Base-by-base conservation (phyloP, 371 early-diverging fungal genomes). In the Circinella minor region DNA sequence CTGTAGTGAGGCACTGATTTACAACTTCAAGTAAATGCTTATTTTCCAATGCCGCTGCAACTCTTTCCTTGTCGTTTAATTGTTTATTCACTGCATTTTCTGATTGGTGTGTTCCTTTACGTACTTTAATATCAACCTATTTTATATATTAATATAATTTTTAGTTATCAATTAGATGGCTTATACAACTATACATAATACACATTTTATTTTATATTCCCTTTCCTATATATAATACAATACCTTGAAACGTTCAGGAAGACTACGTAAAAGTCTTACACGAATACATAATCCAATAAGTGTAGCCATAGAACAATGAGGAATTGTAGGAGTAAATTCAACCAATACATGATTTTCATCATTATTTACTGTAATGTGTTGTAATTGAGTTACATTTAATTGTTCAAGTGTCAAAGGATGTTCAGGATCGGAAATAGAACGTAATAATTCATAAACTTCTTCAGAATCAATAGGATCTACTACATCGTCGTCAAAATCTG, bases 241-340 rank as follows among this genome's bases (percentile, higher is more conserved):
- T 77, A 94, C 92, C 84, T 95, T 96, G 88, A 95, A 98, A 54
- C 95, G 84, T 55, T 90, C 92, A 9, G 96, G 95, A 68, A 99
- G 81, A 66, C 92, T 90, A 63, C 95, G 87, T 63, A 95, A 74
- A 64, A 99, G 78, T 54, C 96, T 88, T 36, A 97, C 98, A 18
- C 98, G 93, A 63, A 99, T 97, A 78, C 96, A 95, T 27, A 99
- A 89, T 0, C 99, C 99, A 81, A 99, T 99, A 66, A 99, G 79
- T 18, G 99, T 98, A 13, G 99, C 99, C 99, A 99, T 99, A 20
- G 97, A 97, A 82, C 99, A 99, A 81, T 99, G 99, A 55, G 99
- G 99, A 74, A 99, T 99, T 4, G 99, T 99, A 2, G 99, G 99
- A 10, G 96, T 97, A 76, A 99, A 95, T 75, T 90, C 89, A 64